These are phyloP conservation scores for Exophiala calicioides DNA, from an alignment of 2,329 filamentous ascomycete species.

Conservation along the genomic window DNA sequence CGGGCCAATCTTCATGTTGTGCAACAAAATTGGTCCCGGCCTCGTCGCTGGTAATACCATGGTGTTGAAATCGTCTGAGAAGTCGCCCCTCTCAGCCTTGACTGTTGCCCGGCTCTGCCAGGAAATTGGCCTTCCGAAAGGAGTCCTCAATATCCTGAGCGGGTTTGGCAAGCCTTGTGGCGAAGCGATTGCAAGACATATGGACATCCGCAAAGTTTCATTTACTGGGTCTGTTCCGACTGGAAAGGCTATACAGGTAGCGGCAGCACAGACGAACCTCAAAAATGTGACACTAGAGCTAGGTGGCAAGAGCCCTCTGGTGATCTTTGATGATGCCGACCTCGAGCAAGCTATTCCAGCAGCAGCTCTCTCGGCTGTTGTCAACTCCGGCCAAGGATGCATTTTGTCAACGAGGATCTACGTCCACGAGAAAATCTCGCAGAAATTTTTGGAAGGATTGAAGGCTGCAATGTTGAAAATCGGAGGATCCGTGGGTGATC, in stretches of 20 bases:
- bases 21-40: constrained; percentile 57
- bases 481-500: constrained; percentile 34
- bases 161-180: constrained; percentile 61
- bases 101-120: constrained; percentile 62
- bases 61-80: constrained; percentile 57
- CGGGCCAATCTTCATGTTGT: constrained; percentile 49
- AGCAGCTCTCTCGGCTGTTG: constrained; percentile 56
- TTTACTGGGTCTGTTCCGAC: constrained; percentile 38
- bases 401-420: constrained; percentile 58
- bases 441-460: constrained; percentile 50
- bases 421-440: constrained; percentile 58
- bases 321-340: constrained; percentile 41
- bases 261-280: constrained; percentile 38
- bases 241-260: constrained; percentile 36
- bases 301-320: constrained; percentile 40
- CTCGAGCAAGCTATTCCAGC: constrained; percentile 46
- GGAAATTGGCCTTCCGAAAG: constrained; percentile 59
- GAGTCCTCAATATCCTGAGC: constrained; percentile 61
- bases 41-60: constrained; percentile 59
- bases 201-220: constrained; percentile 37
- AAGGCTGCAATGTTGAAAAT: constrained; percentile 44
- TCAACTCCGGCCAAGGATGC: constrained; percentile 61
- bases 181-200: constrained; percentile 53
- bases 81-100: constrained; percentile 44
- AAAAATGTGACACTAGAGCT: constrained; percentile 41